Evolutionary conservation across 768 basidiomycete species (phyloP), one percentile per base, ranked within the genome.

Genomic region (Grammothele lineata): DNA sequence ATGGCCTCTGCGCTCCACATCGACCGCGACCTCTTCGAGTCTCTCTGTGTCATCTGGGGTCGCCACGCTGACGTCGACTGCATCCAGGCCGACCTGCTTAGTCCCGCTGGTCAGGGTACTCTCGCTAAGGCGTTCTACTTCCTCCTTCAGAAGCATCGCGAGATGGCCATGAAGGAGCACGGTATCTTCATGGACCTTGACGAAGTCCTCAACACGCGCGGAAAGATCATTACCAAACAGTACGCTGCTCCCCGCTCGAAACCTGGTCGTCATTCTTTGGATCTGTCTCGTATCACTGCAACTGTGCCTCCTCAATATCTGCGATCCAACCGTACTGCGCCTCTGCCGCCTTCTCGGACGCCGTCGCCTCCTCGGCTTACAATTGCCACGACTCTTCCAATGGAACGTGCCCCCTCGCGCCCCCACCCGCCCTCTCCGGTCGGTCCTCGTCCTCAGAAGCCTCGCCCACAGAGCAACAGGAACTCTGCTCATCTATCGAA

Each of bases 111-210:
- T 17, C 70, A 77, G 42, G 87, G 86, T 11, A 77, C 79, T 8
- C 77, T 89, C 50, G 86, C 89, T 9, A 94, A 94, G 62, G 88
- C 87, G 0, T 92, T 93, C 65, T 95, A 93, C 61, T 91, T 85
- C 61, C 76, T 95, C 30, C 76, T 95, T 17, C 71, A 78, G 33
- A 78, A 78, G 63, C 87, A 91, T 58, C 79, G 87, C 48, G 83
- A 90, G 56, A 80, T 78, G 45, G 69, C 70, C 1, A 67, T 81
- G 57, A 70, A 78, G 57, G 75, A 80, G 37, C 72, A 77, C 57
- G 75, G 72, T n/a, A 74, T 70, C 41, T 65, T 74, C 43, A 64
- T 69, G 48, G 64, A 70, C 39, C 38, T 60, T 9, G 66, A 68
- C 47, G 63, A 62, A 25, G 51, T 62, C 10, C 43, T 60, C 12